Conservation (phyloP, 352 stramenopile genomes). For the Pythium grandisporangium region DNA sequence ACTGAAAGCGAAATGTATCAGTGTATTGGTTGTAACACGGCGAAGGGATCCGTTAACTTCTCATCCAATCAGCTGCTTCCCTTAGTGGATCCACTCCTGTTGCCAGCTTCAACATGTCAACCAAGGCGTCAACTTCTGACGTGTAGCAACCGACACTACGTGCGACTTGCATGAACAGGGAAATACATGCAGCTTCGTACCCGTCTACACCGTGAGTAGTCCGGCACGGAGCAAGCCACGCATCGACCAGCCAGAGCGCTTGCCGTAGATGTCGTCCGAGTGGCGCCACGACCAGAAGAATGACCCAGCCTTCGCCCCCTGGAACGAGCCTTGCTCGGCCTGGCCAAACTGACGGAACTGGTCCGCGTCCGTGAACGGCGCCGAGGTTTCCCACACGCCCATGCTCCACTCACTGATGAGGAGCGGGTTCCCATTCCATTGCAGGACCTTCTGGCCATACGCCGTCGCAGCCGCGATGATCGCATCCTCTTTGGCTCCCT, state of each 20-base stretch:
- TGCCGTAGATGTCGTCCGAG: conserved; percentile 12
- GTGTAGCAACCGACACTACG: no score
- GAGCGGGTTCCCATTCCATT: conserved; percentile 18
- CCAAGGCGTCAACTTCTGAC: no score
- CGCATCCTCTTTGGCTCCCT: conserved; percentile 12
- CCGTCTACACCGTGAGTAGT: conserved; percentile 1
- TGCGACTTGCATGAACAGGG: no score
- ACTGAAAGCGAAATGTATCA: no score
- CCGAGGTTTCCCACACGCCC: conserved; percentile 6
- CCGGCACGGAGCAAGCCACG: conserved; percentile 9
- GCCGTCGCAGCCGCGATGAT: conserved; percentile 8
- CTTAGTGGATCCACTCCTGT: conserved; percentile 3
- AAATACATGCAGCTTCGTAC: background rate
- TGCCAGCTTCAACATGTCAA: background rate
- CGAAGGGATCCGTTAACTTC: no score
- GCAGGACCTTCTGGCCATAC: conserved; percentile 9
- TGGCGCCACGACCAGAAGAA: conserved; percentile 22
- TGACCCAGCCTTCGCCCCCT: conserved; percentile 8
- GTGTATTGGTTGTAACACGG: no score
- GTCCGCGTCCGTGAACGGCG: conserved; percentile 6
- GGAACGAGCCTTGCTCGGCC: conserved; percentile 10
- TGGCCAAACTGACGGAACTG: conserved; percentile 5
- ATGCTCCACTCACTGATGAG: conserved; percentile 24
- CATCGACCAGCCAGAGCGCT: conserved; percentile 19
- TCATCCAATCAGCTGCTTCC: conserved; percentile 7